phyloP scores from a whole-genome alignment of 2,329 filamentous ascomycete species.

The Arthroderma sp. region DNA sequence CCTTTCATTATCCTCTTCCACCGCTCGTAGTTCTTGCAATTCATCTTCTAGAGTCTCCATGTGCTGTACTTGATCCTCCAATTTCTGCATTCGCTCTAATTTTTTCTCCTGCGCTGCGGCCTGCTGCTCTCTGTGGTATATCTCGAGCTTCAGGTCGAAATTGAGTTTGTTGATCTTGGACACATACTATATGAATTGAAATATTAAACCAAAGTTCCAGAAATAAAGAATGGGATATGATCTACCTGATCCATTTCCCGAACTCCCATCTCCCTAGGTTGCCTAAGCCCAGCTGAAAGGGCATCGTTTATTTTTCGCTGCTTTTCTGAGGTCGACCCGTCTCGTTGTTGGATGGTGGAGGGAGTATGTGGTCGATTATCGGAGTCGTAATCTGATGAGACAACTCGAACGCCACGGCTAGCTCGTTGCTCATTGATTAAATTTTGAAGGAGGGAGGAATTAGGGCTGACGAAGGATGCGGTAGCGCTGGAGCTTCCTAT shows the following conservation, averaged over 20 bases:
- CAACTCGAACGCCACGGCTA: conserved; percentile 18
- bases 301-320: conserved; percentile 20
- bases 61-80: conserved; percentile 24
- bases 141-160: conserved; percentile 31
- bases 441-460: conserved; percentile 27
- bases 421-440: conserved; percentile 31
- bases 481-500: conserved; percentile 20
- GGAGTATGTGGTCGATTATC: conserved; percentile 11
- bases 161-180: conserved; percentile 32
- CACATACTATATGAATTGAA: conserved; percentile 21
- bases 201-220: neutral
- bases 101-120: conserved; percentile 24
- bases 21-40: conserved; percentile 24
- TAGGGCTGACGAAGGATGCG: conserved; percentile 24
- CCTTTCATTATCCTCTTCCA: conserved; percentile 23
- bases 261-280: conserved; percentile 29
- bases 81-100: conserved; percentile 23
- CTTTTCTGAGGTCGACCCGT: conserved; percentile 24
- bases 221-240: neutral
- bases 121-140: conserved; percentile 29
- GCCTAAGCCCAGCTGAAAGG: conserved; percentile 19
- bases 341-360: conserved; percentile 13
- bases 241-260: conserved; percentile 31
- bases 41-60: conserved; percentile 22
- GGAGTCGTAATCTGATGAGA: conserved; percentile 17